Evolutionary conservation across 163 green algal genomes (phyloP).

Genomic region (Volvox carteri): DNA sequence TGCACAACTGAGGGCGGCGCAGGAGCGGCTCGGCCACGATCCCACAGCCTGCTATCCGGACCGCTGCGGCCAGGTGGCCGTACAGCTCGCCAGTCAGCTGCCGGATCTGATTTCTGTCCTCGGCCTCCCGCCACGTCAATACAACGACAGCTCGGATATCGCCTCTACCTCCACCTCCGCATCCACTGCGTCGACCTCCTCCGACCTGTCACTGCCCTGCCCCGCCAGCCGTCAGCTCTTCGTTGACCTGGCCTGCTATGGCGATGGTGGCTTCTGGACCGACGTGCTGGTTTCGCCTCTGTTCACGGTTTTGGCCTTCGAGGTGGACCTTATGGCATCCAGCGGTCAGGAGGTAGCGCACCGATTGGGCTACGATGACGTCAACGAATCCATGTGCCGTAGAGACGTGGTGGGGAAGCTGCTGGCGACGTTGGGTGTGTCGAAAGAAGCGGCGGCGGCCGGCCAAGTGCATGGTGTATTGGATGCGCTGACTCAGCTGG

Average conservation of each 20-base stretch:
- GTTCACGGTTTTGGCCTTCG: conserved; percentile 47
- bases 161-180: background rate
- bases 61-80: background rate
- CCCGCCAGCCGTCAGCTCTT: conserved; percentile 57
- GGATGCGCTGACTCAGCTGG: conserved; percentile 30
- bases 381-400: conserved; percentile 73
- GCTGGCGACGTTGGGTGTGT: conserved; percentile 45
- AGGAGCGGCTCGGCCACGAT: conserved; percentile 4
- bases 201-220: conserved; percentile 10
- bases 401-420: conserved; percentile 8
- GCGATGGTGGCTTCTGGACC: conserved; percentile 74
- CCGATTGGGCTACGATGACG: conserved; percentile 77
- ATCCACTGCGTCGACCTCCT: background rate
- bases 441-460: background rate
- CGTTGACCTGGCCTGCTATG: conserved; percentile 69
- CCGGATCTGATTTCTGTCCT: background rate
- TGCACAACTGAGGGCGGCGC: background rate
- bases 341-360: conserved; percentile 62
- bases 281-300: conserved; percentile 63
- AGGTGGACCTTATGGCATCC: conserved; percentile 41
- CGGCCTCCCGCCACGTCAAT: background rate
- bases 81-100: background rate
- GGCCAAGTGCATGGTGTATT: background rate
- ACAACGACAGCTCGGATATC: background rate
- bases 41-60: conserved; percentile 6